Conservation (phyloP, 805 yeast species). For the Cyberlindnera subsufficiens region DNA sequence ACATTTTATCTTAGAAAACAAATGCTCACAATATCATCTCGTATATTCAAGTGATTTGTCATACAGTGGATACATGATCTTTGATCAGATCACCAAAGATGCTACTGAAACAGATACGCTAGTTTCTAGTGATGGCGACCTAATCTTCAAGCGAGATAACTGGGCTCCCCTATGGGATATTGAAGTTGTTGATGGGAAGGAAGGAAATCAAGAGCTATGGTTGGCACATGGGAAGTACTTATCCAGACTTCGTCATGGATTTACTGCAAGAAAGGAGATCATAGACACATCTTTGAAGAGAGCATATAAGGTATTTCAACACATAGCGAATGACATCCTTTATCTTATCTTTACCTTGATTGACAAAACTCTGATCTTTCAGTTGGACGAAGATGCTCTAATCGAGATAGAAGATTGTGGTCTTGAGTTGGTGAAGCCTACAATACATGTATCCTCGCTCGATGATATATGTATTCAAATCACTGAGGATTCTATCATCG, state of each 20-base stretch:
- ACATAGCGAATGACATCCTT: conserved; percentile 10
- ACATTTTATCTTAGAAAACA: conserved; percentile 16
- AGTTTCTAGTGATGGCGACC: background rate
- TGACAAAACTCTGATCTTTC: conserved; percentile 33
- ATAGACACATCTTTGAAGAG: conserved; percentile 12
- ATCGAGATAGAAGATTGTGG: conserved; percentile 23
- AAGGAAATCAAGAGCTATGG: conserved; percentile 34
- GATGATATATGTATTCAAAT: conserved; percentile 19
- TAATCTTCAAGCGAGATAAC: conserved; percentile 29
- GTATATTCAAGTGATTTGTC: conserved; percentile 37
- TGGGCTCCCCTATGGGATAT: conserved; percentile 46
- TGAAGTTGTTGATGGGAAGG: conserved; percentile 25
- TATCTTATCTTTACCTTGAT: conserved; percentile 33
- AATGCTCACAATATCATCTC: conserved; percentile 12
- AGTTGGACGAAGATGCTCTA: conserved; percentile 23
- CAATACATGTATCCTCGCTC: conserved; percentile 12
- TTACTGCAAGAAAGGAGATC: conserved; percentile 11
- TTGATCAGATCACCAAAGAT: conserved; percentile 22
- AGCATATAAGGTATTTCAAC: conserved; percentile 15
- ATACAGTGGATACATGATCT: conserved; percentile 29
- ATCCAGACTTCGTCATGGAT: conserved; percentile 16
- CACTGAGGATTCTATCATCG: conserved; percentile 17
- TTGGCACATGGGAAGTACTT: conserved; percentile 17
- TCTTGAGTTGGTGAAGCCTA: conserved; percentile 10
- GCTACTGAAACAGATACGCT: conserved; percentile 8